A percentile compares a stretch with the other conserved stretches of the same genome.
These are phyloP conservation scores for Anthoceros angustus DNA, from an alignment of 225 moss, liverwort and hornwort genomes.

Conservation along the genomic window DNA sequence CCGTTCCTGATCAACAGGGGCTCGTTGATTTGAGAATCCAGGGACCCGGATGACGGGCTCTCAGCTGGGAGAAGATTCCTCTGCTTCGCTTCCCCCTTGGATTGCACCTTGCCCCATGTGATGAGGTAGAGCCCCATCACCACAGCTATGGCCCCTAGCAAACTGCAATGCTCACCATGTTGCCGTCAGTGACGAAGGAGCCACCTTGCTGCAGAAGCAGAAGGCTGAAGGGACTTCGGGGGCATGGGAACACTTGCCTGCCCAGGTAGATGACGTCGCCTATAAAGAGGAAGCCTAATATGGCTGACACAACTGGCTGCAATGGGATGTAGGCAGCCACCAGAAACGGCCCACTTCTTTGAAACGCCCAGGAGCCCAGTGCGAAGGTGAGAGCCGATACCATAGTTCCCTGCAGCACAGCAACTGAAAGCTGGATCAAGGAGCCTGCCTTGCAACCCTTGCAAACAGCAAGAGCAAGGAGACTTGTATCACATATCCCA, in stretches of 20 bases:
- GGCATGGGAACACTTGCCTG: neutral
- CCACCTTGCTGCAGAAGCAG: neutral
- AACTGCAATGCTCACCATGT: neutral
- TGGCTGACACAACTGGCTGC: neutral
- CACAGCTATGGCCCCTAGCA: neutral
- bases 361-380: neutral
- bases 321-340: neutral
- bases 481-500: too few species aligned
- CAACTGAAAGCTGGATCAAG: neutral
- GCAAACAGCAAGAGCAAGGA: too few species aligned
- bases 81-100: neutral
- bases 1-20: neutral
- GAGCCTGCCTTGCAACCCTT: too few species aligned
- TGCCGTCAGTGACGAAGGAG: neutral
- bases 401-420: slow-evolving; percentile 52
- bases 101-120: neutral
- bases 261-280: neutral
- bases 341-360: neutral
- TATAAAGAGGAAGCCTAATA: neutral
- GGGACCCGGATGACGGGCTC: neutral
- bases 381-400: slow-evolving; percentile 30
- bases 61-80: neutral
- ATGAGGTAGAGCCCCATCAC: neutral
- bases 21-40: neutral
- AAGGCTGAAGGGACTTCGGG: neutral